Evolutionary conservation across 345 rosid species (phyloP).

Genomic region (Punica granatum): DNA sequence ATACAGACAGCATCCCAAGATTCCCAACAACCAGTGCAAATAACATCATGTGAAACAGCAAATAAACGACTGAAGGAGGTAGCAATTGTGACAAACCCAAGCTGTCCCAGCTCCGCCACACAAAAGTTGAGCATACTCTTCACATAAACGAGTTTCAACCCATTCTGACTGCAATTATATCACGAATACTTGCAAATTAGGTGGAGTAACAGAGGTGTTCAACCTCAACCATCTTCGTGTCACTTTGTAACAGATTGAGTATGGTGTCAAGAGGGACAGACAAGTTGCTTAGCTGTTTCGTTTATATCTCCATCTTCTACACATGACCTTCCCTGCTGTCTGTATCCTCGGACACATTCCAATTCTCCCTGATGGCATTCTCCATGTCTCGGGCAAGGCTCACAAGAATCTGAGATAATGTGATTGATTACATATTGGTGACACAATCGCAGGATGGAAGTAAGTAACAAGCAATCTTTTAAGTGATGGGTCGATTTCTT

Average conservation of each 20-base stretch:
- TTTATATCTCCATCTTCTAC: slow-evolving; percentile 74
- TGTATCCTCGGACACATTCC: slow-evolving; percentile 62
- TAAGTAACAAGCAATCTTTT: no score
- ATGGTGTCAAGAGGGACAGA: slow-evolving; percentile 25
- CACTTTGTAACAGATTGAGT: neutral
- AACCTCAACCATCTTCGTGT: neutral
- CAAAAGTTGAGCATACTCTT: slow-evolving; percentile 46
- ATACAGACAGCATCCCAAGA: neutral
- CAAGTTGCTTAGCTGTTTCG: slow-evolving; percentile 72
- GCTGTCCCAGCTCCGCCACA: slow-evolving; percentile 52
- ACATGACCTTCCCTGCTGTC: slow-evolving; percentile 47
- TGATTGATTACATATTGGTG: no score
- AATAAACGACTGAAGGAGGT: neutral
- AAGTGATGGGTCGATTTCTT: neutral
- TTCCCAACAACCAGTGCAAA: neutral
- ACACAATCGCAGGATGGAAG: no score
- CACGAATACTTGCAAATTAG: slow-evolving; percentile 2
- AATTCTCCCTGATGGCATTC: slow-evolving; percentile 58
- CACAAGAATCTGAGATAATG: slow-evolving; percentile 51
- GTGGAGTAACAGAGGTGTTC: neutral
- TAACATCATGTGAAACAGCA: neutral
- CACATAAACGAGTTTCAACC: slow-evolving; percentile 52
- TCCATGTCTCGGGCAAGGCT: slow-evolving; percentile 69
- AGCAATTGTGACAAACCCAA: slow-evolving; percentile 49
- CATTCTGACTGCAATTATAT: slow-evolving; percentile 42